phyloP scores from a whole-genome alignment of 208 protist species.

The Acanthamoeba lenticulata region DNA sequence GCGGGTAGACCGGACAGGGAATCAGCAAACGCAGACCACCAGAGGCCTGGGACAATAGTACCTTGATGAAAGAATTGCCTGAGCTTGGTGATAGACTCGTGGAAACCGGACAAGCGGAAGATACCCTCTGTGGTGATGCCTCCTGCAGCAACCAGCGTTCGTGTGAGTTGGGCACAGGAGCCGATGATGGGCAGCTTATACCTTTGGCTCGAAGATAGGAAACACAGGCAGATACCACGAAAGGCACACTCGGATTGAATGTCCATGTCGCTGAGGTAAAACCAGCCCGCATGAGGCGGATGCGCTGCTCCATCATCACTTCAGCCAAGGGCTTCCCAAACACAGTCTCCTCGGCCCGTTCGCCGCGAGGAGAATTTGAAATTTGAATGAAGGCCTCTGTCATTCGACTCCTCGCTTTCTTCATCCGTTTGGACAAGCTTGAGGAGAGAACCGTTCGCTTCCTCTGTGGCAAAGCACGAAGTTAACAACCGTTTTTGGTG shows the following conservation, averaged over 20 bases:
- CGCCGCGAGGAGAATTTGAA: not conserved
- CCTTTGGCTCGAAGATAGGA: conserved; percentile 29
- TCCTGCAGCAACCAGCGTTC: not conserved
- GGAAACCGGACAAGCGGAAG: conserved; percentile 19
- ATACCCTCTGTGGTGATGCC: not conserved
- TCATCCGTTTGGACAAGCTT: conserved; percentile 18
- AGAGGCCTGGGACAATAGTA: not conserved
- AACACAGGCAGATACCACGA: not conserved
- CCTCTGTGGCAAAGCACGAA: not conserved
- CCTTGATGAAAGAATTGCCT: conserved; percentile 38
- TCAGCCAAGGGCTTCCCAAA: not conserved
- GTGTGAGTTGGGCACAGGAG: not conserved
- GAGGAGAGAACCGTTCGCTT: not conserved
- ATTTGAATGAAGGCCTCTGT: conserved; percentile 14
- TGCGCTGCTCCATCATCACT: not conserved
- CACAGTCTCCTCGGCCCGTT: not conserved
- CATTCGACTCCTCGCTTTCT: conserved; percentile 21
- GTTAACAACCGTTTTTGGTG: not conserved
- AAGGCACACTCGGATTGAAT: not conserved
- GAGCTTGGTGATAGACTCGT: conserved; percentile 50
- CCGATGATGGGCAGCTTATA: not conserved
- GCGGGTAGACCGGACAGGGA: not conserved
- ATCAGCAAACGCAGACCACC: too few species aligned
- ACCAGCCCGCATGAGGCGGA: not conserved
- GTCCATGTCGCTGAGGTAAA: not conserved